Evolutionary conservation across 495 filamentous ascomycete genomes (phyloP).

Genomic region (Daldinia concentrica): DNA sequence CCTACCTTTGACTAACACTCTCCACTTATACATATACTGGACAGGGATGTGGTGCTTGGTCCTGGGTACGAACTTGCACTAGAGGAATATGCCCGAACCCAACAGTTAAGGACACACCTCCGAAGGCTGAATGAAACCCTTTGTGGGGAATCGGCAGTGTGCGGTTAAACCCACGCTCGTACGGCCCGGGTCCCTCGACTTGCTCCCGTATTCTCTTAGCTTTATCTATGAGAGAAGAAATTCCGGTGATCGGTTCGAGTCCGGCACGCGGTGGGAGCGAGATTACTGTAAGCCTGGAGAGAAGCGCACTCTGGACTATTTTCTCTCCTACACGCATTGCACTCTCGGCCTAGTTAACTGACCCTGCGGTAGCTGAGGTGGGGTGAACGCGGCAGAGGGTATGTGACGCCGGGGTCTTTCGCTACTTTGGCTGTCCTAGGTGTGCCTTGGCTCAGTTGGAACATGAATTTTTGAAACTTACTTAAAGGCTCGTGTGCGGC

Average conservation of each 20-base stretch:
- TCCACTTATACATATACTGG: not conserved
- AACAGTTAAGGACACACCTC: constrained; percentile 2
- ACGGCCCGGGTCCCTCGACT: constrained; percentile 23
- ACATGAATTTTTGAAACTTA: not conserved
- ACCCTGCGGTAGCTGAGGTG: constrained; percentile 5
- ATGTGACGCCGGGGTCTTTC: constrained; percentile 31
- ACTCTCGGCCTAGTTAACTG: constrained; percentile 12
- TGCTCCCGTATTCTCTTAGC: not conserved
- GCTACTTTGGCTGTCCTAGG: constrained; percentile 29
- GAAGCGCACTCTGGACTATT: constrained; percentile 10
- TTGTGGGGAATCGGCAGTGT: not conserved
- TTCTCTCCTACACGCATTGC: constrained; percentile 8
- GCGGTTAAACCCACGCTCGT: not conserved
- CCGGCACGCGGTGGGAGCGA: constrained; percentile 12
- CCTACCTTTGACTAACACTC: not conserved
- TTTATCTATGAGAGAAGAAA: not conserved
- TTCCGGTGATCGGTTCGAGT: constrained; percentile 6
- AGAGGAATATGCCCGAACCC: constrained; percentile 10
- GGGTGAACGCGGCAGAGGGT: constrained; percentile 29
- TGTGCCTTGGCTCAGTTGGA: constrained; percentile 4
- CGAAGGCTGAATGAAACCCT: constrained; percentile 29
- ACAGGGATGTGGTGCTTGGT: constrained; percentile 11
- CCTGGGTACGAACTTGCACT: constrained; percentile 15
- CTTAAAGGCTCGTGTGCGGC: not conserved
- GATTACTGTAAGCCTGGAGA: constrained; percentile 21